Evolutionary conservation across 768 basidiomycete genomes (phyloP).

Genomic region (Phylloporus rhodoxanthus): DNA sequence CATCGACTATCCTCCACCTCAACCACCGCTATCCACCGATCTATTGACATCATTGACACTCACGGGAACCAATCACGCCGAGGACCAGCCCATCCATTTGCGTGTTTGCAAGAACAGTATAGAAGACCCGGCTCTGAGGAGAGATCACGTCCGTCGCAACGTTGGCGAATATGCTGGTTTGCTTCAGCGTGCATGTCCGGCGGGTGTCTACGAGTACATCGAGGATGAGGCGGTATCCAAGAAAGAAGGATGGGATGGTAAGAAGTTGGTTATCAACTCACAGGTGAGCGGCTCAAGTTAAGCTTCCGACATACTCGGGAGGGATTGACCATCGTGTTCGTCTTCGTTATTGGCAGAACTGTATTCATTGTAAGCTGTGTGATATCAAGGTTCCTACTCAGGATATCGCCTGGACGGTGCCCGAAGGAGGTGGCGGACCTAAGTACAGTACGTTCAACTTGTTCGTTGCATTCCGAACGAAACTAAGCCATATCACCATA

Average conservation of each 20-base stretch:
- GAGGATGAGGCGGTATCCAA: slow-evolving; percentile 52
- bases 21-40: slow-evolving; percentile 89
- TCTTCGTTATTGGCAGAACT: slow-evolving; percentile 50
- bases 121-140: slow-evolving; percentile 42
- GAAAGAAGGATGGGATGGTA: slow-evolving; percentile 65
- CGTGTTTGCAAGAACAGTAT: slow-evolving; percentile 45
- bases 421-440: slow-evolving; percentile 94
- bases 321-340: background rate
- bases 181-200: slow-evolving; percentile 87
- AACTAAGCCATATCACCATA: background rate
- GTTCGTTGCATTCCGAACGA: background rate
- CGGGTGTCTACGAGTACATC: slow-evolving; percentile 95
- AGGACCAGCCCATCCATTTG: slow-evolving; percentile 90
- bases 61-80: slow-evolving; percentile 94
- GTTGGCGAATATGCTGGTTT: slow-evolving; percentile 78
- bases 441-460: slow-evolving; percentile 68
- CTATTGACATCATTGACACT: slow-evolving; percentile 84
- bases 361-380: slow-evolving; percentile 92
- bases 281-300: slow-evolving; percentile 49
- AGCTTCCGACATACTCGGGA: background rate
- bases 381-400: slow-evolving; percentile 95
- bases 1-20: slow-evolving; percentile 80
- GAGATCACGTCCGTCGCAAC: slow-evolving; percentile 70
- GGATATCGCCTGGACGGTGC: slow-evolving; percentile 95
- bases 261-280: slow-evolving; percentile 92